These are phyloP conservation scores for Trypanosoma grayi DNA, from an alignment of 208 protist genomes.

Conservation along the genomic window DNA sequence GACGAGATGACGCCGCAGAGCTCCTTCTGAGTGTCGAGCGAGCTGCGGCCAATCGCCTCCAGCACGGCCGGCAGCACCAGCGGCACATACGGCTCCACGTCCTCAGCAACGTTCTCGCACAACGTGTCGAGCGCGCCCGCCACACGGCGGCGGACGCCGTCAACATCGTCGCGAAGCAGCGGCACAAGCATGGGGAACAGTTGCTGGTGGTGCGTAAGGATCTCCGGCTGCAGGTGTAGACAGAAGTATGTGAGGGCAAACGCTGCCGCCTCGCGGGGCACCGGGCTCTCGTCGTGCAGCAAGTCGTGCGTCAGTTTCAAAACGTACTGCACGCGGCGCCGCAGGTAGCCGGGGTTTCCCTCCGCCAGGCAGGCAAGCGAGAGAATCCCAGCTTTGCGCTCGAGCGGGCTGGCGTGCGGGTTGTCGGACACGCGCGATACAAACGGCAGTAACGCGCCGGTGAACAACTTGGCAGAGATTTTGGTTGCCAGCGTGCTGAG, in stretches of 20 bases:
- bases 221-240: slow-evolving; percentile 79
- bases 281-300: slow-evolving; percentile 46
- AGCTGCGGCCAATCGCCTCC: slow-evolving; percentile 42
- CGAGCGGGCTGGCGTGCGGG: slow-evolving; percentile 28
- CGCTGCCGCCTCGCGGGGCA: slow-evolving; percentile 70
- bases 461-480: slow-evolving; percentile 58
- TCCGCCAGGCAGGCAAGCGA: slow-evolving; percentile 68
- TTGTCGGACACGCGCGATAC: slow-evolving; percentile 45
- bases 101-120: slow-evolving; percentile 78
- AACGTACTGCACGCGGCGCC: slow-evolving; percentile 68
- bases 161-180: slow-evolving; percentile 57
- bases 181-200: slow-evolving; percentile 71
- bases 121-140: slow-evolving; percentile 74
- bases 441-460: slow-evolving; percentile 53
- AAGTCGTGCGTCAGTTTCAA: slow-evolving; percentile 51
- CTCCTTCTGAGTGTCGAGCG: slow-evolving; percentile 62
- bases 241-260: slow-evolving; percentile 77
- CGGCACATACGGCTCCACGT: slow-evolving; percentile 74
- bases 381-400: slow-evolving; percentile 74
- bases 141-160: slow-evolving; percentile 65
- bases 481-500: slow-evolving; percentile 55
- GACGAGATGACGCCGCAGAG: slow-evolving; percentile 76
- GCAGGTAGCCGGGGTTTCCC: slow-evolving; percentile 63
- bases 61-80: slow-evolving; percentile 60
- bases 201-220: slow-evolving; percentile 63